A percentile compares a stretch with the other conserved stretches of the same genome.
Evolutionary conservation across 108 stramenopile species (phyloP).

Genomic region (Skeletonema marinoi): DNA sequence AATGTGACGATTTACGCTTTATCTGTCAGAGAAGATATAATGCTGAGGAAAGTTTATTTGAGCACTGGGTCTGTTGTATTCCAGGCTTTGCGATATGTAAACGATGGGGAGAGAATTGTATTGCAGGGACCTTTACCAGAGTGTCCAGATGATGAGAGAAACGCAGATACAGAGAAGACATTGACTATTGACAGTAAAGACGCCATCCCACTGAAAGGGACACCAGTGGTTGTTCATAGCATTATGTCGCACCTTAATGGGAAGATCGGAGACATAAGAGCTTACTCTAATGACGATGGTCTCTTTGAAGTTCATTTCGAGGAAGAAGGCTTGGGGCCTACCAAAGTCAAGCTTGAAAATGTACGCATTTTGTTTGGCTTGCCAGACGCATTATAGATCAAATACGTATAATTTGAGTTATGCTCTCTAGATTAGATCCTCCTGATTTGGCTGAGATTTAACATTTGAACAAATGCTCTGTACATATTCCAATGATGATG

Average conservation of each 20-base stretch:
- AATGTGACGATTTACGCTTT: background rate
- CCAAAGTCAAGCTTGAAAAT: background rate
- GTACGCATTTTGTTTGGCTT: background rate
- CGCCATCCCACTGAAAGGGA: background rate
- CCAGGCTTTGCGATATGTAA: background rate
- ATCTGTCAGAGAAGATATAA: no score
- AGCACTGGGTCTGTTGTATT: background rate
- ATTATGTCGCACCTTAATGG: background rate
- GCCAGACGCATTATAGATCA: background rate
- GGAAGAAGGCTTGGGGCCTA: background rate
- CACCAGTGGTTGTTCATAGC: background rate
- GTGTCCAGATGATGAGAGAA: background rate
- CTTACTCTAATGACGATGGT: no score
- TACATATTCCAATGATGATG: conserved; percentile 17
- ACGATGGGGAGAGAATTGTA: background rate
- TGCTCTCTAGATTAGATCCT: no score
- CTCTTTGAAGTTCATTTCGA: background rate
- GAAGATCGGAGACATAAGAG: background rate
- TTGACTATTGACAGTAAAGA: background rate
- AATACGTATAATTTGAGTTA: no score
- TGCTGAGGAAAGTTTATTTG: no score
- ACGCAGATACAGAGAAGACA: background rate
- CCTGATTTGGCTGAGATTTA: no score
- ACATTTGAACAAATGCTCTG: conserved; percentile 44
- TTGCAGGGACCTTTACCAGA: background rate